Evolutionary conservation across 2,329 filamentous ascomycete species (phyloP), one percentile per base, ranked within the genome.

Genomic region (Aspergillus ibericus): DNA sequence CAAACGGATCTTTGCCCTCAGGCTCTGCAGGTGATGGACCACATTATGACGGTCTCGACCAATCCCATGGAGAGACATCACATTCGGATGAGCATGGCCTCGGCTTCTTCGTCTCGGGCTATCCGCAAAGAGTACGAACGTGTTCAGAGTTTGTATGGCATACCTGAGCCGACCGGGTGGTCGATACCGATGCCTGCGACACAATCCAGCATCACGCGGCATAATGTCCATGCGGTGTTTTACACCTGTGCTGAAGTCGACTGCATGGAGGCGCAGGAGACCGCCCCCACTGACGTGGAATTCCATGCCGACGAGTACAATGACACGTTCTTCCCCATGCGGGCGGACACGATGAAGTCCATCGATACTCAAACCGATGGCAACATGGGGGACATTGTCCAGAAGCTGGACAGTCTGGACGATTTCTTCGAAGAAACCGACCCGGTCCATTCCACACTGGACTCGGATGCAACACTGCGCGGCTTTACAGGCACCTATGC

Each of bases 31-130:
- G 93, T 99, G 1, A 81, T 99, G 59, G 95, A 99, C 74, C 91
- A 93, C 63, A 95, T 98, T 67, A 96, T 97, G 85, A 91, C 90
- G 27, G 93, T 98, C 81, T 92, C 92, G 0, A 90, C 91, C 4
- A 92, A 90, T 32, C 90, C 93, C 1, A 92, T 96, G 83, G 95
- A 98, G 74, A 92, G 91, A 67, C 92, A 97, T 67, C 92, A 98
- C 70, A 80, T 99, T 59, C 87, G 95, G 38, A 99, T 99, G 96
- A 98, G 93, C 75, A 97, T 99, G 92, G 93, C 92, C 5, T 89
- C 91, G 12, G 71, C 76, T 9, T 88, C 90, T 1, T 92, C 92
- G 2, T 95, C 92, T 0, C 89, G 90, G 66, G 87, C 89, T 0
- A 89, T 95, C 51, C 88, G 91, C 50, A 98, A 97, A 72, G 93